A percentile compares a stretch with the other conserved stretches of the same genome.
Evolutionary conservation across 345 rosid genomes (phyloP).

Genomic region (Linum tenue): DNA sequence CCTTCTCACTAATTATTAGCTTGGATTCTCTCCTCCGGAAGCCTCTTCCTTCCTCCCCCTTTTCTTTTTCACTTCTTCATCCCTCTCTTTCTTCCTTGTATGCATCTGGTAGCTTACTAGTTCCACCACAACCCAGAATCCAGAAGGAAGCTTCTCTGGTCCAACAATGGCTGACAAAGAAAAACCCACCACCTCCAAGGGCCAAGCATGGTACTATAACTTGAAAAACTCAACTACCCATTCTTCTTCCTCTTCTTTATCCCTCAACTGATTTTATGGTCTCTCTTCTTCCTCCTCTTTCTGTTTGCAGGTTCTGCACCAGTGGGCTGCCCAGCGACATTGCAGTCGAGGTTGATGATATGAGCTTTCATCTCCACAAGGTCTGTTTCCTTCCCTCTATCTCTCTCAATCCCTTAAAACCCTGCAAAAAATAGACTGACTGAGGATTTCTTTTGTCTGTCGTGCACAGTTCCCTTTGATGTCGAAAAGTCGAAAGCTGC

Average conservation of each 20-base stretch:
- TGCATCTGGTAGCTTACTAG: conserved; percentile 16
- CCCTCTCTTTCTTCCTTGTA: not conserved
- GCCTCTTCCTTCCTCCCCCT: not conserved
- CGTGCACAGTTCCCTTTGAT: conserved; percentile 70
- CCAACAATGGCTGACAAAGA: conserved; percentile 42
- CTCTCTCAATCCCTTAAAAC: not conserved
- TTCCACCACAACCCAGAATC: not conserved
- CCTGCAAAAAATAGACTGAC: not conserved
- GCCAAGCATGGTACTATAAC: conserved; percentile 65
- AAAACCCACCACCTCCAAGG: conserved; percentile 52
- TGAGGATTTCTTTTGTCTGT: not conserved
- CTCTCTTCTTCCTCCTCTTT: not conserved
- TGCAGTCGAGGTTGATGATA: conserved; percentile 71
- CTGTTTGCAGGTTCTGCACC: conserved; percentile 69
- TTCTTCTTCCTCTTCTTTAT: not conserved
- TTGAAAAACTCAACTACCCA: not conserved
- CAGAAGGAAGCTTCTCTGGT: not conserved
- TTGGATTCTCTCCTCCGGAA: conserved; percentile 3
- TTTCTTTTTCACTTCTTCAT: not conserved
- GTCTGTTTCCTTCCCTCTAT: conserved; percentile 16
- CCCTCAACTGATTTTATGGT: not conserved
- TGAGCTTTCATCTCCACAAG: conserved; percentile 95
- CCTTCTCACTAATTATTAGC: conserved; percentile 9
- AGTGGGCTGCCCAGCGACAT: conserved; percentile 89
- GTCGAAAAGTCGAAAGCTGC: conserved; percentile 79